Evolutionary conservation across 805 yeast genomes (phyloP), one percentile per base, ranked within the genome.

Genomic region (Saccharomycopsis amapae): DNA sequence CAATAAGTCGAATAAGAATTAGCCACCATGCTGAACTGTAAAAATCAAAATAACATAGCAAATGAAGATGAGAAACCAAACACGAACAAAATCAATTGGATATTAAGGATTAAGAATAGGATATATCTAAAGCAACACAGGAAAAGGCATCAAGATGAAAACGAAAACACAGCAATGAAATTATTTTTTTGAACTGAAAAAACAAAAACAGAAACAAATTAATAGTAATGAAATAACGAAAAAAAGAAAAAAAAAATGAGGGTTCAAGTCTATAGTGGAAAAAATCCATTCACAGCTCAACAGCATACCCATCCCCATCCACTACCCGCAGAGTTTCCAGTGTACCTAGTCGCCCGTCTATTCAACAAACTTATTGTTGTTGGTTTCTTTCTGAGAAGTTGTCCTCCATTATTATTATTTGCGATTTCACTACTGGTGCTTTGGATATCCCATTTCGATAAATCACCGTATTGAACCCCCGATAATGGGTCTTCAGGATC

Each of bases 391-490:
- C 48, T 32, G 15, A 44, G 18, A 9, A 7, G 10, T 31, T 38
- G n/a, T 6, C 35, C 47, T 28, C 17, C 26, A 6, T 15, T 38
- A 6, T 25, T 28, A 9, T 31, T 20, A 3, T 22, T 38, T 12
- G 60, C 64, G 13, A 26, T 28, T 15, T 35, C 42, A 24, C 41
- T 56, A 51, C 50, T 65, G 60, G 18, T 68, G 66, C 22, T 72
- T 31, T 46, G 39, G 10, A 40, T 24, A 40, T 64, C 68, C 66
- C 68, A 61, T 15, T 57, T 56, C 3, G 69, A 65, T 13, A 64
- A 53, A 41, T 69, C 72, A n/a, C 78, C 78, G 48, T 71, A 73
- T 49, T 73, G 78, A 2, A 73, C 75, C 2, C 78, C 78, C 32
- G 62, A 61, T 38, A 63, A 65, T 17, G 64, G 62, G 44, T 65